Conservation (phyloP, 2,329 filamentous ascomycete genomes). For the Penicillium sumatraense region DNA sequence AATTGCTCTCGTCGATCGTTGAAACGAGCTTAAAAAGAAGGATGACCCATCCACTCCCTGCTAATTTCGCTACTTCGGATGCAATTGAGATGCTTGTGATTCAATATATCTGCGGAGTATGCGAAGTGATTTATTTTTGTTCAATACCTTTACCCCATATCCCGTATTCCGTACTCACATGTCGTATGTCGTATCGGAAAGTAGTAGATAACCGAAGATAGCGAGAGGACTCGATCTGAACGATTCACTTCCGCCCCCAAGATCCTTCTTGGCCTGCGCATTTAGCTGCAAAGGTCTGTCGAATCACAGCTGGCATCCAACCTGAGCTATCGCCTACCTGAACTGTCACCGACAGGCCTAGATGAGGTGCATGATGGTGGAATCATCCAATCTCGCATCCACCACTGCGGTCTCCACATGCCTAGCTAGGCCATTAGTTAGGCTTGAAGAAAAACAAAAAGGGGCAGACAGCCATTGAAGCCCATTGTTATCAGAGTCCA, state of each 20-base stretch:
- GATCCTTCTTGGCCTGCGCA: neutral
- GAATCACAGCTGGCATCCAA: neutral
- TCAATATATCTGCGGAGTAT: neutral
- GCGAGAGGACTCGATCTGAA: neutral
- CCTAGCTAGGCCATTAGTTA: neutral
- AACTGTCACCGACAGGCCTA: neutral
- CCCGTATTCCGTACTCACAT: too few species aligned
- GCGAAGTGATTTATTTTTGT: too few species aligned
- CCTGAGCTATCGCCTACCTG: neutral
- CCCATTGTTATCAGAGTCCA: neutral
- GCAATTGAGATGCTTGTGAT: neutral
- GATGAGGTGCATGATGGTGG: neutral
- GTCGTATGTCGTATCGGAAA: neutral
- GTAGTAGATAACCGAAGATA: neutral
- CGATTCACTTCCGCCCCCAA: constrained; percentile 1
- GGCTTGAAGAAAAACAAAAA: constrained; percentile 1
- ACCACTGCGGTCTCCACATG: neutral
- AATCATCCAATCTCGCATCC: neutral
- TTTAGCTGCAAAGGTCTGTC: neutral
- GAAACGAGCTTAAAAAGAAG: neutral
- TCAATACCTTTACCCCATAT: too few species aligned
- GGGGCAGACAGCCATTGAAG: neutral
- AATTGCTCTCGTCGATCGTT: neutral
- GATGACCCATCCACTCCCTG: neutral
- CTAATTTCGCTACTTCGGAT: neutral